A percentile compares a stretch with the other conserved stretches of the same genome.
These are phyloP conservation scores for Morella rubra DNA, from an alignment of 306 rosid genomes.

Conservation along the genomic window DNA sequence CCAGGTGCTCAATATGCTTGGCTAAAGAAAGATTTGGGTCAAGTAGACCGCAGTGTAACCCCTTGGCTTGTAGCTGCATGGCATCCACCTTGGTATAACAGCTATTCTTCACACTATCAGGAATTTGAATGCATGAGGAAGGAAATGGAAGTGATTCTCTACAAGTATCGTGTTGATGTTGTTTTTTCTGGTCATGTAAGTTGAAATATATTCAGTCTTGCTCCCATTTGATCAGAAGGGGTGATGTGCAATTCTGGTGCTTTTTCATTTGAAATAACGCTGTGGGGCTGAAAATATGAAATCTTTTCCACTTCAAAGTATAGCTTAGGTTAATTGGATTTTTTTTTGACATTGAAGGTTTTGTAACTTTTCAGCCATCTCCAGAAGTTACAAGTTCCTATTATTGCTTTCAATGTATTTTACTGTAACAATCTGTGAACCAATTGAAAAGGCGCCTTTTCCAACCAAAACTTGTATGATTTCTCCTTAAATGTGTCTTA, in stretches of 20 bases:
- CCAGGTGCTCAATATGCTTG: conserved; percentile 83
- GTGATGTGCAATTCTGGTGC: not conserved
- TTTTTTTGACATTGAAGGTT: not conserved
- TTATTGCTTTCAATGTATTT: not conserved
- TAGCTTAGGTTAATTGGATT: not conserved
- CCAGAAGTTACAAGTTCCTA: not conserved
- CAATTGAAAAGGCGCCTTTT: not conserved
- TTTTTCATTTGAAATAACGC: not conserved
- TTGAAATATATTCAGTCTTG: conserved; percentile 21
- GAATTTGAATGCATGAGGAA: conserved; percentile 94
- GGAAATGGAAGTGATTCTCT: conserved; percentile 89
- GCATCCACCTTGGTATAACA: conserved; percentile 94
- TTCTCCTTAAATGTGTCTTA: not conserved
- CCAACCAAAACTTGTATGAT: not conserved
- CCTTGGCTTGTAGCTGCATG: conserved; percentile 86
- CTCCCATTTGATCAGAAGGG: conserved; percentile 6
- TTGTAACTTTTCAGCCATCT: not conserved
- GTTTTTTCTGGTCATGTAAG: conserved; percentile 92
- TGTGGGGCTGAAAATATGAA: not conserved
- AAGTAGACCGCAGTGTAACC: conserved; percentile 56
- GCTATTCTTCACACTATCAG: conserved; percentile 89
- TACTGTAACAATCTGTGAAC: not conserved
- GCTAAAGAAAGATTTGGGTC: conserved; percentile 61
- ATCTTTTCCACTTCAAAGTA: not conserved
- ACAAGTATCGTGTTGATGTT: conserved; percentile 60